These are phyloP conservation scores for Phytophthora boehmeriae DNA, from an alignment of 352 stramenopile genomes.

Conservation along the genomic window DNA sequence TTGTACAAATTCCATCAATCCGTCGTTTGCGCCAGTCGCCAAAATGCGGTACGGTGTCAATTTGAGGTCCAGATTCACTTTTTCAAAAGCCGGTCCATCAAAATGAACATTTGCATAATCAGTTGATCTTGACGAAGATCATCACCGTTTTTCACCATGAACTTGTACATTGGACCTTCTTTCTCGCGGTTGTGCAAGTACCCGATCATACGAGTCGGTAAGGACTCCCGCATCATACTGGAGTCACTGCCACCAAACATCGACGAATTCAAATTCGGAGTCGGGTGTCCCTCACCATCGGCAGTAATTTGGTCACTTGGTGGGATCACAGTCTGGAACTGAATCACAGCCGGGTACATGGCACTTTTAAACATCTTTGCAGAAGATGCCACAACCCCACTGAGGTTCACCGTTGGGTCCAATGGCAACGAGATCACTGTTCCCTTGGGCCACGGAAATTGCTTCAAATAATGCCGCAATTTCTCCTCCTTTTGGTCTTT, in stretches of 20 bases:
- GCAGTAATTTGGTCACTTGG: constrained; percentile 39
- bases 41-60: constrained; percentile 96
- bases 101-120: constrained; percentile 99
- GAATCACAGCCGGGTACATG: constrained; percentile 97
- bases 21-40: constrained; percentile 88
- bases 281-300: constrained; percentile 24
- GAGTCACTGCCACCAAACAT: constrained; percentile 63
- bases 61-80: constrained; percentile 98
- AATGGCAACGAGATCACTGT: constrained; percentile 87
- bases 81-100: constrained; percentile 99
- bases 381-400: constrained; percentile 90
- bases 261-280: constrained; percentile 42
- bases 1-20: constrained; percentile 98
- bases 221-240: constrained; percentile 65
- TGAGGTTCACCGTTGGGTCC: constrained; percentile 84
- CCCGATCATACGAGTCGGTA: constrained; percentile 77
- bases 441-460: constrained; percentile 80
- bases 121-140: constrained; percentile 99
- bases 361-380: constrained; percentile 98
- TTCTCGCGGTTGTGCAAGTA: constrained; percentile 74
- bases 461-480: constrained; percentile 89
- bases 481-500: constrained; percentile 97
- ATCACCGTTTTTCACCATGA: constrained; percentile 99
- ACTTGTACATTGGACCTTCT: constrained; percentile 92
- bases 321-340: constrained; percentile 91